Evolutionary conservation across 2,329 filamentous ascomycete species (phyloP).

Genomic region (Aspergillus transmontanensis): DNA sequence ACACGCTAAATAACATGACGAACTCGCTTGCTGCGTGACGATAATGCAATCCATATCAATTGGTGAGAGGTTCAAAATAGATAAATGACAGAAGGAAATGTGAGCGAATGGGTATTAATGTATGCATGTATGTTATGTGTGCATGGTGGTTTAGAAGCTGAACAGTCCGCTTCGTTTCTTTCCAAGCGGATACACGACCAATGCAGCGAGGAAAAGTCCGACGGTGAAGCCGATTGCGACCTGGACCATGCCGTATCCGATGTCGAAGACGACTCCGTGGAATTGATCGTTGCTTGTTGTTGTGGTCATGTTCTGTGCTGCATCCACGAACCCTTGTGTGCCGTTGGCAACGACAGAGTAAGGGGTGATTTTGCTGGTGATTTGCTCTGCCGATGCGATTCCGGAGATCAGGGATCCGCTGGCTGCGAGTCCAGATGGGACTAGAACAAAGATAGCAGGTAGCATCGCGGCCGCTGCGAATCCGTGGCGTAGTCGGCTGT

Average conservation of each 20-base stretch:
- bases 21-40: not conserved
- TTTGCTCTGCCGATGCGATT: constrained; percentile 61
- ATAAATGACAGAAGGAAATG: not conserved
- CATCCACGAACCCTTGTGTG: constrained; percentile 33
- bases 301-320: constrained; percentile 29
- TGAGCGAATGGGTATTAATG: not conserved
- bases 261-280: constrained; percentile 43
- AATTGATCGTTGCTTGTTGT: constrained; percentile 17
- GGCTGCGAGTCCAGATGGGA: constrained; percentile 63
- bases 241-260: constrained; percentile 54
- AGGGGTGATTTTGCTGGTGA: constrained; percentile 36
- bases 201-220: constrained; percentile 50
- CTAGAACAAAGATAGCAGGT: constrained; percentile 79
- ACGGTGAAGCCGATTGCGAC: constrained; percentile 54
- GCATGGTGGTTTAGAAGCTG: constrained; percentile 40
- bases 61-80: not conserved
- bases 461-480: constrained; percentile 85
- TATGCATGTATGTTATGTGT: not conserved
- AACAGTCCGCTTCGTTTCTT: constrained; percentile 53
- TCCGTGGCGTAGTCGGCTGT: constrained; percentile 72
- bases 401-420: constrained; percentile 61
- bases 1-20: not conserved
- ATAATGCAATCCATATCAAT: not conserved
- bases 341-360: constrained; percentile 50
- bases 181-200: constrained; percentile 52